These are phyloP conservation scores for Boeremia exigua DNA, from an alignment of 2,329 filamentous ascomycete genomes.

Conservation along the genomic window DNA sequence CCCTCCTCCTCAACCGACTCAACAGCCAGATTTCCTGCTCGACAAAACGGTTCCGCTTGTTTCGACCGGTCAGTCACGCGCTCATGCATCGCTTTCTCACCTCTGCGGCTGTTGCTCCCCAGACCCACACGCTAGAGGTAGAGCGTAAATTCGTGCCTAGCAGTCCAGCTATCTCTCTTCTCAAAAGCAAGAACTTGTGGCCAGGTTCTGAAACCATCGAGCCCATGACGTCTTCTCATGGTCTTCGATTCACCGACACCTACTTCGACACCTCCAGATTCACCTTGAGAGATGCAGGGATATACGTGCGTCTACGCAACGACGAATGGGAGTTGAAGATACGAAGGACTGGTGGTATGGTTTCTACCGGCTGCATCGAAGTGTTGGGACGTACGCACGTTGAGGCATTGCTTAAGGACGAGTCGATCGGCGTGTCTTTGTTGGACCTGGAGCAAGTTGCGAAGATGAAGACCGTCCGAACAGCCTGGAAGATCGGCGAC, in stretches of 20 bases:
- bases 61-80: background rate
- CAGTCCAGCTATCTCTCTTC: background rate
- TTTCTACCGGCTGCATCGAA: background rate
- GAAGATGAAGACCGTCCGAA: background rate
- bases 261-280: background rate
- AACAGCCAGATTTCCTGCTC: background rate
- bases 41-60: background rate
- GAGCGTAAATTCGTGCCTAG: conserved; percentile 5
- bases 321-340: background rate
- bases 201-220: background rate
- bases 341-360: background rate
- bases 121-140: background rate
- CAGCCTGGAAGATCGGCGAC: background rate
- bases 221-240: background rate
- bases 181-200: background rate
- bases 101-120: background rate
- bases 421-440: background rate
- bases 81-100: background rate
- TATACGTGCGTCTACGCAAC: conserved; percentile 1
- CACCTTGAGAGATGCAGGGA: background rate
- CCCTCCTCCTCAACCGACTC: background rate
- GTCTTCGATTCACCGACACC: background rate
- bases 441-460: background rate
- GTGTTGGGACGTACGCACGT: background rate
- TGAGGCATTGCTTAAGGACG: background rate